A percentile compares a stretch with the other conserved stretches of the same genome.
Conservation (phyloP, 169 alveolate genomes). For the Fabrea salina region DNA sequence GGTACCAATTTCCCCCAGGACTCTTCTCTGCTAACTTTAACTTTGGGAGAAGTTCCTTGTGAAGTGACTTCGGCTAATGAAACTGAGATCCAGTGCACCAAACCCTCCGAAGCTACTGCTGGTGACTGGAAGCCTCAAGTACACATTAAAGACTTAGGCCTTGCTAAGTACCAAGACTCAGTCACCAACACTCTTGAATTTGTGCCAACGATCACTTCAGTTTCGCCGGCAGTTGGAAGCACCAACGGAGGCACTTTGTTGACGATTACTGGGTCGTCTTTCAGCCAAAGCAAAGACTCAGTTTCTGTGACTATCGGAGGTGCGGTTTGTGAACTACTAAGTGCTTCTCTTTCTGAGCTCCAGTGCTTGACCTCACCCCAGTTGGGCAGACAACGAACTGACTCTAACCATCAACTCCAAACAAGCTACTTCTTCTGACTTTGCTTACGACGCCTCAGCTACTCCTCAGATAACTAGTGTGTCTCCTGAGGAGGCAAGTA, state of each 20-base stretch:
- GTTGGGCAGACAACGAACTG: background rate
- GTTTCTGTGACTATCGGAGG: background rate
- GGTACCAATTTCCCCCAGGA: background rate
- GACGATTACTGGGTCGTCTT: conserved; percentile 10
- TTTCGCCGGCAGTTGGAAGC: background rate
- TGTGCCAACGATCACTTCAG: background rate
- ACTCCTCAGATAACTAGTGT: conserved; percentile 3
- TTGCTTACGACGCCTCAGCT: background rate
- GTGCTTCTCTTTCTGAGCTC: background rate
- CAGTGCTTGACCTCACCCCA: background rate
- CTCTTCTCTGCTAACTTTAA: background rate
- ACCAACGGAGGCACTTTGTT: conserved; percentile 16
- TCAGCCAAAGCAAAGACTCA: background rate
- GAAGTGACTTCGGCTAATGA: background rate
- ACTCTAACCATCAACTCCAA: background rate
- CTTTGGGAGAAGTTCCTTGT: conserved; percentile 1
- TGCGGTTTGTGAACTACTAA: background rate
- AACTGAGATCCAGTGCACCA: conserved; percentile 6
- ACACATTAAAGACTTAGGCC: background rate
- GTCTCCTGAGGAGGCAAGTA: background rate
- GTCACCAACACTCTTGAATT: background rate
- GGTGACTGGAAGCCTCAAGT: conserved; percentile 8
- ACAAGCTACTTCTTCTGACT: background rate
- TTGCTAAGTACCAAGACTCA: background rate
- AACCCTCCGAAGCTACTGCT: background rate